These are phyloP conservation scores for Pythium folliculosum DNA, from an alignment of 352 stramenopile genomes.

Conservation along the genomic window DNA sequence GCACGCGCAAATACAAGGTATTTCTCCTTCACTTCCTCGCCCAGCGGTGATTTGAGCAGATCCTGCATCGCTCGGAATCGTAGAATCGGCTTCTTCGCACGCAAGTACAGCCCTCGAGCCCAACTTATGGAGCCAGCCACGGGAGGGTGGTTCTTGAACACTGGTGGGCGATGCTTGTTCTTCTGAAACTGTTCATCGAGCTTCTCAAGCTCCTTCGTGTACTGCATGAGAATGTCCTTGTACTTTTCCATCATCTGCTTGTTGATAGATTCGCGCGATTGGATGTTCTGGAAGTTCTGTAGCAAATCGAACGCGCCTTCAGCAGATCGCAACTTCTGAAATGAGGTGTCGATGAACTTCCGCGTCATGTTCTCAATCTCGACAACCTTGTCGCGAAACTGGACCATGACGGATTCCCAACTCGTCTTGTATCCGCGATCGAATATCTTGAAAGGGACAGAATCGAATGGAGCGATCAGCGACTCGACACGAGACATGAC, in stretches of 20 bases:
- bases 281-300: constrained; percentile 97
- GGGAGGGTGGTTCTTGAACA: constrained; percentile 95
- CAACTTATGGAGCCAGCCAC: constrained; percentile 86
- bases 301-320: constrained; percentile 96
- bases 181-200: constrained; percentile 90
- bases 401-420: constrained; percentile 94
- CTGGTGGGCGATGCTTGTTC: constrained; percentile 75
- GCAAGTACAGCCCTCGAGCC: constrained; percentile 84
- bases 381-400: constrained; percentile 92
- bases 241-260: constrained; percentile 97
- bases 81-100: constrained; percentile 94
- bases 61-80: constrained; percentile 94
- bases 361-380: constrained; percentile 95
- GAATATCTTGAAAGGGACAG: constrained; percentile 93
- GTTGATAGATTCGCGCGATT: constrained; percentile 95
- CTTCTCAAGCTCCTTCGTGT: constrained; percentile 94
- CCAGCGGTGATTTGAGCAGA: constrained; percentile 88
- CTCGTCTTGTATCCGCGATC: constrained; percentile 93
- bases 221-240: constrained; percentile 96
- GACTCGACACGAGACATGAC: constrained; percentile 89
- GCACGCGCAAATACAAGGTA: constrained; percentile 93
- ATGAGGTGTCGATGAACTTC: constrained; percentile 95
- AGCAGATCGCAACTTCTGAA: constrained; percentile 94
- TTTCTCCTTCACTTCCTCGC: constrained; percentile 93
- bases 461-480: constrained; percentile 87